Conservation (phyloP, 2,329 filamentous ascomycete species). For the Venturia oleaginea region DNA sequence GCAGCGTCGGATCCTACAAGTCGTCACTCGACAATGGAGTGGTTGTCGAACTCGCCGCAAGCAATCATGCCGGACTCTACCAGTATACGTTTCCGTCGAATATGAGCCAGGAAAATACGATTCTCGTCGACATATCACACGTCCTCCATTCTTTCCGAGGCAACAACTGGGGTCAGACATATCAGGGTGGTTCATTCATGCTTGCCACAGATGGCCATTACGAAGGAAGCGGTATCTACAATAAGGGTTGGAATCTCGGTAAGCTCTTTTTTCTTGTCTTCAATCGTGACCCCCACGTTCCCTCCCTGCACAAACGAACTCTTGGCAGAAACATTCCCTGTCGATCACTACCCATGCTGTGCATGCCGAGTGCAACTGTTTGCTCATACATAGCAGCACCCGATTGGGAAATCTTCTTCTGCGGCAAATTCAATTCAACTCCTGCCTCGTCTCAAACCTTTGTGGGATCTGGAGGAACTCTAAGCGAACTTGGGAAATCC, state of each 20-base stretch:
- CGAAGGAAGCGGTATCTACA: constrained; percentile 51
- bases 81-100: constrained; percentile 48
- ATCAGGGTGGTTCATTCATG: constrained; percentile 50
- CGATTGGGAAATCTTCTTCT: constrained; percentile 55
- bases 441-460: constrained; percentile 26
- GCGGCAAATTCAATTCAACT: constrained; percentile 47
- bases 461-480: constrained; percentile 19
- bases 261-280: constrained; percentile 13
- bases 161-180: constrained; percentile 52
- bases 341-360: background rate
- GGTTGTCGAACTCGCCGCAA: constrained; percentile 48
- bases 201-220: constrained; percentile 46
- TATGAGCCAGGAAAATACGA: constrained; percentile 27
- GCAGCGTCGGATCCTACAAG: constrained; percentile 54
- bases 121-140: constrained; percentile 58
- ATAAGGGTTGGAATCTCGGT: constrained; percentile 56
- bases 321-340: background rate
- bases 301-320: too few relatives aligned
- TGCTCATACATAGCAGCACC: constrained; percentile 31
- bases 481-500: constrained; percentile 20
- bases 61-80: constrained; percentile 48
- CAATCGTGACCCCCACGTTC: background rate
- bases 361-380: background rate
- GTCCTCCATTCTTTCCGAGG: constrained; percentile 52
- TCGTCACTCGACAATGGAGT: constrained; percentile 46